Evolutionary conservation across 352 stramenopile species (phyloP), one percentile per base, ranked within the genome.

Genomic region (Hyaloperonospora brassicae): DNA sequence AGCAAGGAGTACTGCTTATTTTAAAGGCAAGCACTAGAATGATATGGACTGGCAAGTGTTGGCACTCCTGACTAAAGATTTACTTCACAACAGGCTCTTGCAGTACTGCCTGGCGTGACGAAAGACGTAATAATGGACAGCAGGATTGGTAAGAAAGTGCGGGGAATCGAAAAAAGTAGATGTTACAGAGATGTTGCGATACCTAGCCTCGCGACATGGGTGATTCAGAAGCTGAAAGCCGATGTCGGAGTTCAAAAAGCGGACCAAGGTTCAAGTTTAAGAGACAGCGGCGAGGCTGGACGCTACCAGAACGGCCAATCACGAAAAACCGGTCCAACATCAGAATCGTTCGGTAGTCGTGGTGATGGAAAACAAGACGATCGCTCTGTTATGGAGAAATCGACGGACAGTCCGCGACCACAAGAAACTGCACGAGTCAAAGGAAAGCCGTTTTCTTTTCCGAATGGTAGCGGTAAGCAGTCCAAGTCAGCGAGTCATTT

Each of bases 401-500:
- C 30, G 5, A 22, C 22, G 27, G 39, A 14, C 42, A 64, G 27
- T 14, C 7, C 50, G n/a, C 51, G 49, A 41, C 5, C 50, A 36
- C 31, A 52, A 21, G 43, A 42, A 38, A 43, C 31, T 30, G 31
- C 34, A 24, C n/a, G 34, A 25, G 50, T 22, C 10, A 77, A 64
- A 36, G 45, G 23, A 17, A 63, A 61, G 10, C 17, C 52, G 21
- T 17, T 30, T 1, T 39, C 47, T 47, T 46, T 36, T 24, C 40
- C 47, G 10, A 67, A 58, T 53, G 43, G 40, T 52, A 62, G 14
- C 25, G 52, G 23, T 38, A 63, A 70, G 14, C 61, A 59, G 39
- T 89, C 79, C 34, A 89, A 89, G 30, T 87, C 79, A 17, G 74
- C 47, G 5, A 68, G 58, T 11, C 79, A 89, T 61, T 52, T 89